A percentile compares a stretch with the other conserved stretches of the same genome.
phyloP scores from a whole-genome alignment of 306 rosid genomes.

The Carpinus fangiana region DNA sequence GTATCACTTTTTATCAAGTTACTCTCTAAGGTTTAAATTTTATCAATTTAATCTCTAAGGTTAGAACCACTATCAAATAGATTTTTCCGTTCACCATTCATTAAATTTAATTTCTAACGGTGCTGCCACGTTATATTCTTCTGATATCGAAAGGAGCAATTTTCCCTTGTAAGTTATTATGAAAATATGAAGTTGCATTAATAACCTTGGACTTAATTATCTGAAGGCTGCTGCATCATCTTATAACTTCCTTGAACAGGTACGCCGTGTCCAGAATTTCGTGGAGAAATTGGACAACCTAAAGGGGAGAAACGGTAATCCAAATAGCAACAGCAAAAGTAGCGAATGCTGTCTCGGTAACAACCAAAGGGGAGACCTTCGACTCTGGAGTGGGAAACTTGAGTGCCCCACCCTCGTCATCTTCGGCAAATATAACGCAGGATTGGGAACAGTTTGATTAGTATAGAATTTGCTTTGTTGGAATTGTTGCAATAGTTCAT shows the following conservation, averaged over 20 bases:
- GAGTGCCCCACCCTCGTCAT: constrained; percentile 39
- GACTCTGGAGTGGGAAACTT: constrained; percentile 45
- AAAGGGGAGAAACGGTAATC: constrained; percentile 59
- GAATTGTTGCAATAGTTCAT: neutral
- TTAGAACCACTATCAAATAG: too few species aligned
- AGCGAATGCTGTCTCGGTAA: constrained; percentile 35
- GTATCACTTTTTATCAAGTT: too few species aligned
- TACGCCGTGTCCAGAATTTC: constrained; percentile 66
- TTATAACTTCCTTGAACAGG: constrained; percentile 43
- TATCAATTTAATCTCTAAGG: too few species aligned
- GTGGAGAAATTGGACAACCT: constrained; percentile 69
- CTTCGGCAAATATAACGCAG: constrained; percentile 36
- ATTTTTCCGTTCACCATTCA: too few species aligned
- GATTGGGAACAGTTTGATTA: constrained; percentile 46
- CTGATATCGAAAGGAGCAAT: too few species aligned
- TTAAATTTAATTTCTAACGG: too few species aligned
- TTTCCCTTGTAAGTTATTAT: neutral
- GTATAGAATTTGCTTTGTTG: neutral
- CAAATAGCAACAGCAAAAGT: constrained; percentile 34
- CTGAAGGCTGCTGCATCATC: constrained; percentile 20
- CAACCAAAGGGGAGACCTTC: constrained; percentile 46
- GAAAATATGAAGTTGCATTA: constrained; percentile 1
- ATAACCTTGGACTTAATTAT: neutral
- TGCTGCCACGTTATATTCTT: too few species aligned
- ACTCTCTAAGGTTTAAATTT: too few species aligned